Evolutionary conservation across 495 filamentous ascomycete genomes (phyloP).

Genomic region (Ramalina intermedia): DNA sequence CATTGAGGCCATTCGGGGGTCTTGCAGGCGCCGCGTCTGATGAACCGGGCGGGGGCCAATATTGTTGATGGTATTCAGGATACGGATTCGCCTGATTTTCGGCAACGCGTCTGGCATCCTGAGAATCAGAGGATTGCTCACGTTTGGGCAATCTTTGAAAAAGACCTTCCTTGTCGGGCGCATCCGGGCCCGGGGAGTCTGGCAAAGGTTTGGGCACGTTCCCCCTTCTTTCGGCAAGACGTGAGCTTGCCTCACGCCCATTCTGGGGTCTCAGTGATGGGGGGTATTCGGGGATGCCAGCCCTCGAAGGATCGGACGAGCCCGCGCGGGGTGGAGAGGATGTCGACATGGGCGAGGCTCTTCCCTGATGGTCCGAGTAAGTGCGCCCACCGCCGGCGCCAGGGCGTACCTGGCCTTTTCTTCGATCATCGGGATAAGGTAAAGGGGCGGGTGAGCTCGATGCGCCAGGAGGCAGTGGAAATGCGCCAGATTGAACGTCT

Average conservation of each 20-base stretch:
- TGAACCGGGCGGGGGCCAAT: constrained; percentile 43
- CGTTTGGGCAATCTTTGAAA: constrained; percentile 43
- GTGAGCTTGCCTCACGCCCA: constrained; percentile 32
- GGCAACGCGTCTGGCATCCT: constrained; percentile 1
- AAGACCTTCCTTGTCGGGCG: constrained; percentile 54
- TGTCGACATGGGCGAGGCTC: constrained; percentile 13
- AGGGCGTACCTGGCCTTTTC: constrained; percentile 27
- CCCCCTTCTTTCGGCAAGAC: constrained; percentile 56
- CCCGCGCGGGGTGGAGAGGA: constrained; percentile 22
- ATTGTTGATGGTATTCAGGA: constrained; percentile 49
- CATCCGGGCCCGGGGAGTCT: constrained; percentile 56
- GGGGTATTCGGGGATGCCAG: constrained; percentile 25
- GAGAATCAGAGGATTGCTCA: constrained; percentile 13
- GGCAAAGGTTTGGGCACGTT: constrained; percentile 65
- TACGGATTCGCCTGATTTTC: constrained; percentile 26
- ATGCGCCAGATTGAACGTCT: constrained; percentile 26
- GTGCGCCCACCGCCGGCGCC: constrained; percentile 12
- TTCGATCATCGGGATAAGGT: constrained; percentile 66
- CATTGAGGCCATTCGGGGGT: constrained; percentile 23
- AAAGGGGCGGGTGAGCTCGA: constrained; percentile 50
- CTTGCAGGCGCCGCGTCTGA: constrained; percentile 15
- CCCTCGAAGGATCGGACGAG: constrained; percentile 19
- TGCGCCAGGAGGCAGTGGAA: constrained; percentile 43
- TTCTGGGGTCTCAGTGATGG: constrained; percentile 32
- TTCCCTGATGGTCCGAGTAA: constrained; percentile 13